A percentile compares a stretch with the other conserved stretches of the same genome.
Evolutionary conservation across 148 eudicot species (phyloP).

Genomic region (Camellia granthamiana): DNA sequence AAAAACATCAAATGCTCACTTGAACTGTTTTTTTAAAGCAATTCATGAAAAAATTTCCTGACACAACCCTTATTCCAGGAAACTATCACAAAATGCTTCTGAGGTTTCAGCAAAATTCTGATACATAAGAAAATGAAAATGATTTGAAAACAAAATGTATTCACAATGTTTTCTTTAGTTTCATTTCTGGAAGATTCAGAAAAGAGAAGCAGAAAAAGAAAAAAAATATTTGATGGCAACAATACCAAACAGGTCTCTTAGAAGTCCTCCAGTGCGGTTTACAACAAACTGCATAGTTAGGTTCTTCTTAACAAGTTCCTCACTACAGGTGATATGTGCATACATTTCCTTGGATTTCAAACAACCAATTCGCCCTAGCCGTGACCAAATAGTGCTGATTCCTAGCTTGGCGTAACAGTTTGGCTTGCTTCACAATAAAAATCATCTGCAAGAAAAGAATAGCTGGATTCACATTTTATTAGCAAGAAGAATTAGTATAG

Average conservation of each 20-base stretch:
- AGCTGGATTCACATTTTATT: too few species aligned
- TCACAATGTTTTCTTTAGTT: background rate
- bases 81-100: background rate
- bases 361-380: too few species aligned
- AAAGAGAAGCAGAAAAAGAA: background rate
- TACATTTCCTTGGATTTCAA: too few species aligned
- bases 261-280: background rate
- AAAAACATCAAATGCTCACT: background rate
- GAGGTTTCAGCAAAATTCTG: background rate
- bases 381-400: too few species aligned
- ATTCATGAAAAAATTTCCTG: background rate
- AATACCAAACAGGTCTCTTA: slow-evolving; percentile 6
- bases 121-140: background rate
- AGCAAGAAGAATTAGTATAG: too few species aligned
- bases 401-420: too few species aligned
- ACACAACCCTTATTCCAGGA: background rate
- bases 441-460: too few species aligned
- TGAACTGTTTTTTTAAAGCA: background rate
- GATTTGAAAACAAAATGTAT: background rate
- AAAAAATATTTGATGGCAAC: background rate
- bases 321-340: too few species aligned
- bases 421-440: too few species aligned
- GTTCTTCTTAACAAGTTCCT: background rate
- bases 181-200: background rate
- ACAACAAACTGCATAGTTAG: background rate